Base-by-base conservation (phyloP, 2,329 filamentous ascomycete genomes). In the Trichoderma atrobrunneum region DNA sequence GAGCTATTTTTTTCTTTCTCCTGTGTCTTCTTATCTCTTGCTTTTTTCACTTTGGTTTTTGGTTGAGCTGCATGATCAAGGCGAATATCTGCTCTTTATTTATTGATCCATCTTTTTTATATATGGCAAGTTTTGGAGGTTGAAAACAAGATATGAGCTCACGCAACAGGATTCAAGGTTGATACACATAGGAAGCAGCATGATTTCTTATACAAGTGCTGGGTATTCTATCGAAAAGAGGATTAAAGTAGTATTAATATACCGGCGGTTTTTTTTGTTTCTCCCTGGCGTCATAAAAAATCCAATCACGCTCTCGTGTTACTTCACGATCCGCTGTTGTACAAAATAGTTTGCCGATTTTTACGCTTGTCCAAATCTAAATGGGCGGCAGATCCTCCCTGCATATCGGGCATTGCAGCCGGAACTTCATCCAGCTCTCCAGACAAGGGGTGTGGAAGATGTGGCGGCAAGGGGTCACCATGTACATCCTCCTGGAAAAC, bases 391-490 rank as follows among this genome's bases (percentile, higher is more conserved):
- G 81, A 72, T 92, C 91, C 83, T 98, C 95, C 76, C 96, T 88
- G 82, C 96, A 98, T 75, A 97, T 98, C 1, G 96, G 96, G 83
- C 96, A 99, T 83, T 97, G 94, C 78, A 99, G 82, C 72, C 95
- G 85, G 80, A 97, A 94, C 79, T 93, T 88, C 92, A 99, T 96
- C 96, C 96, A 98, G 51, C 94, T 94, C 83, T 98, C 95, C 76
- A 99, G 84, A 81, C 96, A 99, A 36, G 87, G 85, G 71, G 91
- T 96, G 80, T 99, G 96, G 80, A 99, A 99, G 63, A 98, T 94
- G 83, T 99, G 96, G 70, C 95, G 86, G 81, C 96, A 99, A 62
- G 96, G 96, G 72, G 96, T 99, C 26, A 98, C 93, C 96, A 99
- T 99, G 82, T 98, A 98, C 76, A 89, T 87, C 64, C 95, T 88